Evolutionary conservation across 2,329 filamentous ascomycete genomes (phyloP), one percentile per base, ranked within the genome.

Genomic region (Microthyrium microscopicum): DNA sequence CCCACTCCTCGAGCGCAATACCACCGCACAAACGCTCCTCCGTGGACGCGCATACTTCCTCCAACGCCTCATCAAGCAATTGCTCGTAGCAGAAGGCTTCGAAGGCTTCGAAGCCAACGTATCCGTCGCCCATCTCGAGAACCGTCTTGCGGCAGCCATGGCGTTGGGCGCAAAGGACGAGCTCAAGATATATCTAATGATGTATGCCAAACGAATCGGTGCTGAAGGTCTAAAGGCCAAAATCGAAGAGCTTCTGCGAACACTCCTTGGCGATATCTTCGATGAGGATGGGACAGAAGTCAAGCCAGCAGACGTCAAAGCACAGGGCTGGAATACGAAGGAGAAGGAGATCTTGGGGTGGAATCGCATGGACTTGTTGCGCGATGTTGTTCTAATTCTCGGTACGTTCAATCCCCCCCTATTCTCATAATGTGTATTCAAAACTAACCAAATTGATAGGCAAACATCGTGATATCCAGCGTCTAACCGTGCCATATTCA

Each of bases 161-260:
- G 77, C 82, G 39, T 61, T 98, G 1, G 81, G 78, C 3, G 78
- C 89, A 0, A 78, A 74, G 45, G 85, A 95, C 38, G 89, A 98
- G 52, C 98, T 95, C 58, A 73, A 83, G 37, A 64, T 93, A 2
- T 95, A 95, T 48, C 61, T 98, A n/a, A 78, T 84, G 48, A 95
- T 95, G 84, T 98, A 98, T 48, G 87, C 85, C 3, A 95, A 94
- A 59, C 75, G 89, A 1, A 70, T 98, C 5, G 89, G 89, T 1
- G 83, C 84, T 0, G 91, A 98, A 53, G 84, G 84, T 0, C 61
- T 87, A 33, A 73, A 77, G 44, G 67, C 72, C 36, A 98, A 98
- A 58, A 84, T 94, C 2, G 87, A 95, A 51, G 91, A 98, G 58
- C 62, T 98, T 7, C 61, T 95, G 19, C 77, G 82, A 44, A 78